Conservation (phyloP, 2,329 filamentous ascomycete genomes). For the Knufia fluminis region DNA sequence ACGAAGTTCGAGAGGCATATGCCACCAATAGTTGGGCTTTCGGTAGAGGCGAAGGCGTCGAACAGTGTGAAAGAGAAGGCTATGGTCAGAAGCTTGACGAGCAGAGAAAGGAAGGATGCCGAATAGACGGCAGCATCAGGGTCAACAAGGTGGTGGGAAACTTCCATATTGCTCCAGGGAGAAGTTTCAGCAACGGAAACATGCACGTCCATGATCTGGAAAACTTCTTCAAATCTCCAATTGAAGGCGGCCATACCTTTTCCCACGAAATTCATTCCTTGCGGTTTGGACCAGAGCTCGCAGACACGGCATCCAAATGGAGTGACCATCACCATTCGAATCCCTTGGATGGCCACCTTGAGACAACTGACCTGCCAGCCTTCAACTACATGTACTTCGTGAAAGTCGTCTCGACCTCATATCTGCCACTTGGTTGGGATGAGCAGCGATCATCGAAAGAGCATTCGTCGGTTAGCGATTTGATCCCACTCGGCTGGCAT, state of each 20-base stretch:
- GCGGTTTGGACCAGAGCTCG: conserved; percentile 84
- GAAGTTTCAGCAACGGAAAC: conserved; percentile 91
- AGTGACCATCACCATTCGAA: conserved; percentile 79
- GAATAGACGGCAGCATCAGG: conserved; percentile 79
- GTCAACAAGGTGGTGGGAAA: conserved; percentile 99
- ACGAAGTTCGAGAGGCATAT: conserved; percentile 93
- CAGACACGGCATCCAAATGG: conserved; percentile 62
- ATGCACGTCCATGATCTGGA: conserved; percentile 97
- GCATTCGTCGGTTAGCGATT: conserved; percentile 38
- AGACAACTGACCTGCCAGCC: conserved; percentile 69
- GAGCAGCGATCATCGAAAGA: conserved; percentile 40
- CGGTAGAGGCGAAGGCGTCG: conserved; percentile 79
- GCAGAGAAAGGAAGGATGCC: conserved; percentile 85
- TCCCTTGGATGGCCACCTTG: conserved; percentile 71
- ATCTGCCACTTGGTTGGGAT: conserved; percentile 85
- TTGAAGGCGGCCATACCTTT: conserved; percentile 70
- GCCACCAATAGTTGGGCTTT: conserved; percentile 87
- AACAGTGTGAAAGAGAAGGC: conserved; percentile 91
- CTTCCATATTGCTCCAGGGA: conserved; percentile 94
- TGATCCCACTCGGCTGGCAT: conserved; percentile 57
- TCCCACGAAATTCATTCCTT: conserved; percentile 80
- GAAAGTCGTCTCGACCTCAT: conserved; percentile 94
- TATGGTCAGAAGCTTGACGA: conserved; percentile 81
- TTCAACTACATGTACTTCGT: conserved; percentile 99
- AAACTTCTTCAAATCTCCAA: conserved; percentile 75